Evolutionary conservation across 352 stramenopile genomes (phyloP), one percentile per base, ranked within the genome.

Genomic region (Blastocystis sp.): DNA sequence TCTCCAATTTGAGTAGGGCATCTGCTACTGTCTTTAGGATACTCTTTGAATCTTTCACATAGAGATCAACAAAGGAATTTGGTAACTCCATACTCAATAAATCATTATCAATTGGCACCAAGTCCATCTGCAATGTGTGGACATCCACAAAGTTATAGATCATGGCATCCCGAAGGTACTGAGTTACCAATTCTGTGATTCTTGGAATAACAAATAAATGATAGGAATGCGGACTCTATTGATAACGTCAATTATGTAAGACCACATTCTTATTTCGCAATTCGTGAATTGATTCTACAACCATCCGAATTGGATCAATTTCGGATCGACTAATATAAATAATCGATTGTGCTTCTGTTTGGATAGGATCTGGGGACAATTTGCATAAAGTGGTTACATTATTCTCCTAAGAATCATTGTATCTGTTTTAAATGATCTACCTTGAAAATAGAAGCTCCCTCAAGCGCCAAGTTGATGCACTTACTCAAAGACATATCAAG

Each of bases 51-150:
- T 56, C 33, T 4, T 53, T 35, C 9, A 59, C 24, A 77, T 58
- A 77, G 22, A 89, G 22, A 9, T 78, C 19, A 0, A 27, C 27
- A 30, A 89, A 78, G 19, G 78, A 60, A 51, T 57, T 33, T 1
- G 68, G 13, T 7, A 77, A 33, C 66, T 89, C 78, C 78, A 89
- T 89, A 35, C 60, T 79, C 15, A 89, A 3, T 15, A 89, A 42
- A 56, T 89, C 78, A 51, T 75, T 79, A 57, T 89, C 78, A 53
- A 78, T 79, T 9, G 78, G 78, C 24, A 89, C 53, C 48, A 78
- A 5, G 57, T 89, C 58, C 40, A 89, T 54, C 9, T 89, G 13
- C 4, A 89, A 27, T 35, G 58, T 51, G 42, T 30, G 53, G 30
- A 84, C 1, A 22, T 22, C 30, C 15, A 84, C 51, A 64, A 66